Base-by-base conservation (phyloP, 2,329 filamentous ascomycete genomes). In the Neonectria ditissima region DNA sequence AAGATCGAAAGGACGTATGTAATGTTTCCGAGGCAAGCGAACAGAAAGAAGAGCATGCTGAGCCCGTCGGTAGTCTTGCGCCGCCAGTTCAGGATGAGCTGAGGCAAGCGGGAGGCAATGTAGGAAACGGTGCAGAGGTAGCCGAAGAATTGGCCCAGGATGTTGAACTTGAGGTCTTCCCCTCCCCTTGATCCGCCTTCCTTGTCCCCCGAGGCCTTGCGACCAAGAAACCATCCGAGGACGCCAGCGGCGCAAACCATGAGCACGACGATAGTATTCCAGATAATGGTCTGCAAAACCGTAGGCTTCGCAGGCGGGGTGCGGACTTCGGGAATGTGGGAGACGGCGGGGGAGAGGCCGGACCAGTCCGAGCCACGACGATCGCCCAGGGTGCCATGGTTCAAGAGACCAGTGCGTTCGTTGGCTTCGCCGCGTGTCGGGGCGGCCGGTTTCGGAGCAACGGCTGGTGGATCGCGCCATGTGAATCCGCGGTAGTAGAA, bases 401-500 rank as follows among this genome's bases (percentile, higher is more conserved):
- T 34, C 11, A 73, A 59, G 13, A 73, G 69, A 48, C 71, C 71
- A 32, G 87, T 88, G 47, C 81, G 81, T 76, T 91, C 88, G 67
- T 80, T 80, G 11, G 84, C 79, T 64, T 80, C 80, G 70, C 77
- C 59, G 67, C 68, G 57, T 44, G 70, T 52, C 9, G 63, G 73
- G 30, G 74, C 74, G 26, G 77, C 70, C 59, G 82, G 71, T 74
- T 84, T 84, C 47, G 80, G 73, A 43, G 77, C 71, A 10, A 82
- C 75, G 8, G 79, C 74, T 14, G 85, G 79, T 59, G 87, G 81
- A 67, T 90, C 88, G 55, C 79, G 82, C 83, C 85, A 87, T 2
- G 87, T 89, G 70, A 97, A 96, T 4, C 94, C 94, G 55, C 92
- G 89, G 79, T 99, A 99, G 82, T 97, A 98, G 82, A 98, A 97